phyloP scores from a whole-genome alignment of 75 land plant species.

The Isoetes taiwanensis region DNA sequence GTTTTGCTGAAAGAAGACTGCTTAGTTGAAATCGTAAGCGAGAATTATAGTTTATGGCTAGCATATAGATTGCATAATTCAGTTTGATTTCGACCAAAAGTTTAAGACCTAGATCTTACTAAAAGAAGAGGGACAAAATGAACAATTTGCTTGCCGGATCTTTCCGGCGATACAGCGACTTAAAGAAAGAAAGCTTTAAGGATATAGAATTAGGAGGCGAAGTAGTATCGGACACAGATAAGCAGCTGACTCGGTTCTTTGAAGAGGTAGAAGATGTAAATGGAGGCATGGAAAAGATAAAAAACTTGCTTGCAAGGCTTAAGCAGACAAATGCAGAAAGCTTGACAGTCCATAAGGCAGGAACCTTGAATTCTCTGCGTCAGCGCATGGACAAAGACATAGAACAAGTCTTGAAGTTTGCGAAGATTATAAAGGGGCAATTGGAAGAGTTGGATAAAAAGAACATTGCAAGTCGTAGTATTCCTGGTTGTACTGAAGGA shows the following conservation, averaged over 20 bases:
- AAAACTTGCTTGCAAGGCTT: slow-evolving; percentile 28
- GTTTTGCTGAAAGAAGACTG: no score
- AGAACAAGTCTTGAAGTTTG: slow-evolving; percentile 37
- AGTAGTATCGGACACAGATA: slow-evolving; percentile 13
- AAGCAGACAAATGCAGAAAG: slow-evolving; percentile 50
- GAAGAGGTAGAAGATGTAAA: slow-evolving; percentile 58
- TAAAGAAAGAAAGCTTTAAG: background rate
- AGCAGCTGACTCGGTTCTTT: slow-evolving; percentile 54
- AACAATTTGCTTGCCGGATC: background rate
- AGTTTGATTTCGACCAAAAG: no score
- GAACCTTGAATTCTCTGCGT: slow-evolving; percentile 46
- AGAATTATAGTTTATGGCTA: no score
- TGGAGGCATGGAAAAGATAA: slow-evolving; percentile 50
- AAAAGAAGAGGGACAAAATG: no score
- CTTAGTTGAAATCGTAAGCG: no score
- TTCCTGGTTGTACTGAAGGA: slow-evolving; percentile 46
- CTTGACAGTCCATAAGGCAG: slow-evolving; percentile 44
- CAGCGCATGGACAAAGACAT: slow-evolving; percentile 44
- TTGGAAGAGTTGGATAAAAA: slow-evolving; percentile 59
- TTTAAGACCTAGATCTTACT: no score
- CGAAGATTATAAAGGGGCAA: slow-evolving; percentile 33
- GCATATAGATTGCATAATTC: no score
- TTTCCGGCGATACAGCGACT: background rate
- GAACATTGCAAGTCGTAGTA: slow-evolving; percentile 38
- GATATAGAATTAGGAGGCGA: background rate